A percentile compares a stretch with the other conserved stretches of the same genome.
Evolutionary conservation across 2,329 filamentous ascomycete species (phyloP).

Genomic region (Clonostachys chloroleuca): DNA sequence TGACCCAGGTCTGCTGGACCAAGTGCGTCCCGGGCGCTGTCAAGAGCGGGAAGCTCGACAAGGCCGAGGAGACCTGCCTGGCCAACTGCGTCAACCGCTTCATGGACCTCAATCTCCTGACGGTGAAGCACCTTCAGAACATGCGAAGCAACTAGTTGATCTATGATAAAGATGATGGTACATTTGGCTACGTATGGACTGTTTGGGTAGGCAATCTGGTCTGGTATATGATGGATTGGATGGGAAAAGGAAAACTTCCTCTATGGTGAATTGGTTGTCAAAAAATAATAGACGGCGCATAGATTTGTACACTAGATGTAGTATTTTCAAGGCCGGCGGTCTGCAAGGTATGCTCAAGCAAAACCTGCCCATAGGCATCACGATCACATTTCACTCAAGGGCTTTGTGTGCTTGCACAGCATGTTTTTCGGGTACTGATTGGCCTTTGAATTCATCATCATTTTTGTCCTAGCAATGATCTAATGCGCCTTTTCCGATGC

Average conservation of each 20-base stretch:
- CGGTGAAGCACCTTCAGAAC: constrained; percentile 78
- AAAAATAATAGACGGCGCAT: no score
- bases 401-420: constrained; percentile 4
- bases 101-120: constrained; percentile 80
- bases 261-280: no score
- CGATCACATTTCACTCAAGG: neutral
- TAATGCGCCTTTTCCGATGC: constrained; percentile 30
- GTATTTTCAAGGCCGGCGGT: no score
- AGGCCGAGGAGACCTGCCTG: constrained; percentile 76
- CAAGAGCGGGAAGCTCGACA: constrained; percentile 68
- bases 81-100: constrained; percentile 93
- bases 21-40: constrained; percentile 83
- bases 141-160: constrained; percentile 26
- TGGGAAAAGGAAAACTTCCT: no score
- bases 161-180: no score
- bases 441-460: constrained; percentile 25
- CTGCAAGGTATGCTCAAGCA: no score
- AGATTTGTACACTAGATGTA: no score
- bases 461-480: constrained; percentile 25
- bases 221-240: no score
- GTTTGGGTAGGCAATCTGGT: no score
- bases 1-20: constrained; percentile 82
- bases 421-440: constrained; percentile 11
- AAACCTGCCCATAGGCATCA: no score
- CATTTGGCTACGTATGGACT: no score